Percentiles rank a stretch among this genome's conserved stretches.
Conservation (phyloP, 2,329 filamentous ascomycete genomes). For the Neoscytalidium dimidiatum region DNA sequence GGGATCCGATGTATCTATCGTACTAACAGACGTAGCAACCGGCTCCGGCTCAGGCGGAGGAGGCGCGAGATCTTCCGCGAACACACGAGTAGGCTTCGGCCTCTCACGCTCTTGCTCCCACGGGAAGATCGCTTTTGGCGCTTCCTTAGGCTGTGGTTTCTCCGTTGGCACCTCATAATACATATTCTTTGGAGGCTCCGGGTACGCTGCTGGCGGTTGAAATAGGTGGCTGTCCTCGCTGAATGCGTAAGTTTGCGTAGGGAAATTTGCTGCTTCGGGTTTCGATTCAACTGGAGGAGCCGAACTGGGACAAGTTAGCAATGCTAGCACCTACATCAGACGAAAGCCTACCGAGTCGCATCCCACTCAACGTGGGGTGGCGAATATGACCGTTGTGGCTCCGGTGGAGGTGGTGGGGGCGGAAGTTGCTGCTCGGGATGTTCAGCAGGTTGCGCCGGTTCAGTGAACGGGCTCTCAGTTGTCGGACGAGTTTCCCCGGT, state of each 20-base stretch:
- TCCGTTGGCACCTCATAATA: slow-evolving; percentile 76
- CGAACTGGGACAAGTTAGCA: slow-evolving; percentile 29
- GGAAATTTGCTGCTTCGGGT: slow-evolving; percentile 85
- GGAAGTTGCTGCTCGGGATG: slow-evolving; percentile 43
- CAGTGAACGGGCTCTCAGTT: slow-evolving; percentile 46
- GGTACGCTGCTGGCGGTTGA: slow-evolving; percentile 73
- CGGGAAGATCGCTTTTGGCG: slow-evolving; percentile 76
- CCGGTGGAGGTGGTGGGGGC: slow-evolving; percentile 45
- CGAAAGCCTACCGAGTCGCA: slow-evolving; percentile 55
- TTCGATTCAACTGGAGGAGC: slow-evolving; percentile 64
- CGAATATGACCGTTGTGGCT: slow-evolving; percentile 55
- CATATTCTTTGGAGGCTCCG: slow-evolving; percentile 83
- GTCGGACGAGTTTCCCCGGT: slow-evolving; percentile 36
- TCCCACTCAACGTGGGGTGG: slow-evolving; percentile 65
- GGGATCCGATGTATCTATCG: neutral
- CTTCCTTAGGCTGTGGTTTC: slow-evolving; percentile 59
- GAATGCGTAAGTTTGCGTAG: slow-evolving; percentile 78
- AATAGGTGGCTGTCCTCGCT: slow-evolving; percentile 75
- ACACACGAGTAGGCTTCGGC: slow-evolving; percentile 65
- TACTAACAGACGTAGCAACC: slow-evolving; percentile 20
- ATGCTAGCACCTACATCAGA: neutral
- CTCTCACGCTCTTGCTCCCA: slow-evolving; percentile 76
- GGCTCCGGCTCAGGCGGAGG: slow-evolving; percentile 34
- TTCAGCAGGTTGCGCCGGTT: slow-evolving; percentile 47
- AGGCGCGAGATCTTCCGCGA: slow-evolving; percentile 56